Base-by-base conservation (phyloP, 768 basidiomycete species). In the Gautieria morchelliformis region DNA sequence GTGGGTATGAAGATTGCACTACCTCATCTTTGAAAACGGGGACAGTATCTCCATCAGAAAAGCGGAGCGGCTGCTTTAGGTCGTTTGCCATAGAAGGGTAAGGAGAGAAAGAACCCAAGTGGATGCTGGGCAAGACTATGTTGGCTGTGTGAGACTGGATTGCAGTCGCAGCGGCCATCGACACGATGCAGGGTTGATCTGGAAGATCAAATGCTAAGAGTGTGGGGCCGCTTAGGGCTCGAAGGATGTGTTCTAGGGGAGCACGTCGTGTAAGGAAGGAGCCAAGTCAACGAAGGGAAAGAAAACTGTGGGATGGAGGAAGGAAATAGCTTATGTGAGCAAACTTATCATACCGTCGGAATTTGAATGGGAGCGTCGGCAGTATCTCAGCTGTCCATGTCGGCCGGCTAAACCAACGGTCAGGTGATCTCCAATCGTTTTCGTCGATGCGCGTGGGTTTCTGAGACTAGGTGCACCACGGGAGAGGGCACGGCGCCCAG, bases 61-160 rank as follows among this genome's bases (percentile, higher is more conserved):
- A 52, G 24, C 51, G 51, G 17, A 37, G 11, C 11, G 51, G 17
- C 8, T 48, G 35, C 24, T 49, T 48, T 14, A 27, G 9, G 47
- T 47, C 35, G 8, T 20, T 22, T 9, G 46, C n/a, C 24, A 47
- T 47, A 15, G 19, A 7, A 37, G 56, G 56, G 45, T 57, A 60
- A 11, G 52, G 35, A 10, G 60, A 59, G 47, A 63, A 63, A 27
- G 63, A 63, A 24, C 63, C 63, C 15, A 63, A 59, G 44, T 63
- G 63, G 17, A 63, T 52, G 40, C 47, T 63, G 17, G 63, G 63
- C 7, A 63, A 57, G 27, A 63, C 41, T n/a, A 63, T 50, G 42
- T 49, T 42, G n/a, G 56, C 32, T 14, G 56, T 11, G 15, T 32
- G 51, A 7, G 48, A 17, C 44, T 57, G 56, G 46, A 49, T 19